Percentiles rank a stretch among this genome's conserved stretches.
Evolutionary conservation across 345 rosid species (phyloP).

Genomic region (Eutrema yunnanense): DNA sequence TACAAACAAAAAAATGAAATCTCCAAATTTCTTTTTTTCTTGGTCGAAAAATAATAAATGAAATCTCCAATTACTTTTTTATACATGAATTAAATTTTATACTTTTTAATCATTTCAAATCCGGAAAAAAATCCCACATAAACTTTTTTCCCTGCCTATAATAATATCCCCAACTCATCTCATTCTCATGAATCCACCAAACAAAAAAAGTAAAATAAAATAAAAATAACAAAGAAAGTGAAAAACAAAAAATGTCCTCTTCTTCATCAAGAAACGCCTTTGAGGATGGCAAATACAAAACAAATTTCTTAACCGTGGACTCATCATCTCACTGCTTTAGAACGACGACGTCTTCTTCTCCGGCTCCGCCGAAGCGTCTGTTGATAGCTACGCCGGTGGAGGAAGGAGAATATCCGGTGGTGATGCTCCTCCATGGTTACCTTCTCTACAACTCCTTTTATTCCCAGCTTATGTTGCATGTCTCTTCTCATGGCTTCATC

Average conservation of each 20-base stretch:
- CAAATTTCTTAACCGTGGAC: conserved; percentile 36
- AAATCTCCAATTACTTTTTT: neutral
- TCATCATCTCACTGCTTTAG: conserved; percentile 22
- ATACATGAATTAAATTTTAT: neutral
- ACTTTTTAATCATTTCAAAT: neutral
- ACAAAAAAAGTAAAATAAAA: neutral
- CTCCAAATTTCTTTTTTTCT: neutral
- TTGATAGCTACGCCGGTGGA: conserved; percentile 58
- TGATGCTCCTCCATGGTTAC: conserved; percentile 78
- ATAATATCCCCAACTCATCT: neutral
- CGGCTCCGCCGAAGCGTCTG: conserved; percentile 54
- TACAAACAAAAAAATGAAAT: neutral
- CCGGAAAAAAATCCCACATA: neutral
- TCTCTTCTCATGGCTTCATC: conserved; percentile 93
- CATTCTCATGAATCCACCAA: conserved; percentile 10
- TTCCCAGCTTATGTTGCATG: conserved; percentile 76
- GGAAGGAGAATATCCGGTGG: conserved; percentile 63
- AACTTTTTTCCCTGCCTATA: neutral
- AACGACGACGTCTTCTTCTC: conserved; percentile 5
- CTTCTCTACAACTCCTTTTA: conserved; percentile 78
- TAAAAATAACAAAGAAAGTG: neutral
- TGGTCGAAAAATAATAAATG: neutral
- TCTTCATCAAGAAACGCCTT: conserved; percentile 36
- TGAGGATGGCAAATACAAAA: conserved; percentile 38
- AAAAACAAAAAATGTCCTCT: conserved; percentile 1